phyloP scores from a whole-genome alignment of 2,329 filamentous ascomycete genomes.

The Aspergillus novofumigatus region DNA sequence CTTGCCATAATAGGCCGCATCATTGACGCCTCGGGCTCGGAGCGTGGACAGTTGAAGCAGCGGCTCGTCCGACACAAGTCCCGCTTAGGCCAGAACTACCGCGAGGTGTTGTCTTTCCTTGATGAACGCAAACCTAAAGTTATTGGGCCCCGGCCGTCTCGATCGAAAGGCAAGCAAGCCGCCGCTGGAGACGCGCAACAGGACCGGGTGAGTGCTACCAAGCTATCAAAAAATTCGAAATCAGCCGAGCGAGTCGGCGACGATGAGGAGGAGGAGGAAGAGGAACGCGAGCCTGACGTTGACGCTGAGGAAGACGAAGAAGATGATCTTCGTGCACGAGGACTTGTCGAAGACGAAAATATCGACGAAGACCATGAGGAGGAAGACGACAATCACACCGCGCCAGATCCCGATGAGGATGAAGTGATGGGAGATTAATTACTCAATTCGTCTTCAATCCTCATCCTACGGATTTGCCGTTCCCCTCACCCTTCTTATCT shows the following conservation, averaged over 20 bases:
- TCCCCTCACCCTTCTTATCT: background rate
- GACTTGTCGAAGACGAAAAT: slow-evolving; percentile 43
- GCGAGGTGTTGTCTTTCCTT: slow-evolving; percentile 74
- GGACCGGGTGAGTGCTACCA: slow-evolving; percentile 13
- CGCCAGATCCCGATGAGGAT: slow-evolving; percentile 34
- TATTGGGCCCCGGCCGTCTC: slow-evolving; percentile 12
- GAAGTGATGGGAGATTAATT: slow-evolving; percentile 42
- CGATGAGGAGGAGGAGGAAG: slow-evolving; percentile 38
- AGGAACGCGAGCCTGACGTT: slow-evolving; percentile 22
- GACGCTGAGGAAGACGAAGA: slow-evolving; percentile 40
- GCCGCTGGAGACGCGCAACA: slow-evolving; percentile 14
- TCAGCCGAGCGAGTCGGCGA: slow-evolving; percentile 43
- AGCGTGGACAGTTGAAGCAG: slow-evolving; percentile 62
- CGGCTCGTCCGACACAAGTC: slow-evolving; percentile 73
- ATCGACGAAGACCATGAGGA: slow-evolving; percentile 31
- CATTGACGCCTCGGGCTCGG: slow-evolving; percentile 60
- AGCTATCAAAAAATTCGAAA: slow-evolving; percentile 22
- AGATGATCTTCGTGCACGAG: slow-evolving; percentile 34
- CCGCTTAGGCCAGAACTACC: slow-evolving; percentile 80
- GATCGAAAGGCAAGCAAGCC: slow-evolving; percentile 33
- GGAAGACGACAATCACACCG: slow-evolving; percentile 23
- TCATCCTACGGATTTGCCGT: background rate
- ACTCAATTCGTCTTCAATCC: background rate
- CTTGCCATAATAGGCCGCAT: slow-evolving; percentile 72
- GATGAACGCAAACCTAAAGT: slow-evolving; percentile 58